These are phyloP conservation scores for Polygonum aviculare DNA, from an alignment of 148 eudicot genomes.

Conservation along the genomic window DNA sequence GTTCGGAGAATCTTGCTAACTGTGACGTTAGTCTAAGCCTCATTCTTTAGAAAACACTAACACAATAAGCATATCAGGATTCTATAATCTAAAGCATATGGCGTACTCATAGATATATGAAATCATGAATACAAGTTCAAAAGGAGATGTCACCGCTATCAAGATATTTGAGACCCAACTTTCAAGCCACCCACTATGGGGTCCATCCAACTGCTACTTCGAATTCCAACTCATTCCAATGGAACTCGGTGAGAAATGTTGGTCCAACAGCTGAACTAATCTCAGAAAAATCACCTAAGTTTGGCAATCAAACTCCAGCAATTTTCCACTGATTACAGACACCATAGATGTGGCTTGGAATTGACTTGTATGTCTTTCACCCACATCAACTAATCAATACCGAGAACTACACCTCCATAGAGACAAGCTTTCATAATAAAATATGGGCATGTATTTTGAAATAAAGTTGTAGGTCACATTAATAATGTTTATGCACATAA, in stretches of 20 bases:
- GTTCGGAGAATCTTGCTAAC: background rate
- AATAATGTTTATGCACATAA: background rate
- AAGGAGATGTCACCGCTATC: background rate
- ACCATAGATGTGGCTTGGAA: background rate
- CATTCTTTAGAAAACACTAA: background rate
- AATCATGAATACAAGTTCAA: background rate
- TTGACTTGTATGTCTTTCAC: background rate
- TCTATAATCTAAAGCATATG: background rate
- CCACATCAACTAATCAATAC: background rate
- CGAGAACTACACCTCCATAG: background rate
- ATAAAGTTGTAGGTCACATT: background rate
- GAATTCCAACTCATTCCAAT: background rate
- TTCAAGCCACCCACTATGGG: background rate
- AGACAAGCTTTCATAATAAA: background rate
- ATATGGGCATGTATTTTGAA: background rate
- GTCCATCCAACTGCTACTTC: constrained; percentile 1
- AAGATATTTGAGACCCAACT: background rate
- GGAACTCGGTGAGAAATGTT: background rate
- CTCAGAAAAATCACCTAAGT: background rate
- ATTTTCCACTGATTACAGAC: background rate
- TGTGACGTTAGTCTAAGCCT: background rate
- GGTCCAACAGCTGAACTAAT: background rate
- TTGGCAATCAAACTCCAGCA: background rate
- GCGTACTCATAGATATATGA: background rate
- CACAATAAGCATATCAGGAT: background rate